A percentile compares a stretch with the other conserved stretches of the same genome.
These are phyloP conservation scores for Polymyxa betae DNA, from an alignment of 208 protist species.

Conservation along the genomic window DNA sequence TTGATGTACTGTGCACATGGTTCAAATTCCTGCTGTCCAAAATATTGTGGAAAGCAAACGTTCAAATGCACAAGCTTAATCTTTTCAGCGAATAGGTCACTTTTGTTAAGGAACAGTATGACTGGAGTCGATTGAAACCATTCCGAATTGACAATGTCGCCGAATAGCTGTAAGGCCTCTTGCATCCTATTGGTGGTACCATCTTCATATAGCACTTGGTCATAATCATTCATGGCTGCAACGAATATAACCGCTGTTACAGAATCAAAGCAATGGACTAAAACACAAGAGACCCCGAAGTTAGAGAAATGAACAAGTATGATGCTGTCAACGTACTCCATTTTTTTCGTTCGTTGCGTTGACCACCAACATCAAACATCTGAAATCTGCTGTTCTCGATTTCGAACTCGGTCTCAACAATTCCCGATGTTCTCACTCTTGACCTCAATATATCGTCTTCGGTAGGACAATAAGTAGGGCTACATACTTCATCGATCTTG, in stretches of 20 bases:
- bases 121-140: constrained; percentile 77
- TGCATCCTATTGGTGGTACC: constrained; percentile 75
- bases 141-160: constrained; percentile 70
- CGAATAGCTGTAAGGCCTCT: constrained; percentile 75
- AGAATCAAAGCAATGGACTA: constrained; percentile 78
- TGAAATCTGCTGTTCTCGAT: constrained; percentile 77
- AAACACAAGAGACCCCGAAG: constrained; percentile 79
- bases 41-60: constrained; percentile 52
- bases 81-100: constrained; percentile 80
- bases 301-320: constrained; percentile 73
- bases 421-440: constrained; percentile 75
- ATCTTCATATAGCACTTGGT: constrained; percentile 80
- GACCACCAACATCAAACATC: constrained; percentile 72
- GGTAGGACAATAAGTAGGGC: constrained; percentile 74
- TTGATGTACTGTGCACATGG: not conserved
- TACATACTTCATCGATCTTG: constrained; percentile 66
- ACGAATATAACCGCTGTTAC: constrained; percentile 80
- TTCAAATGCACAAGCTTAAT: constrained; percentile 67
- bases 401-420: constrained; percentile 84
- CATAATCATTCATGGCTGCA: constrained; percentile 73
- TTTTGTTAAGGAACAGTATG: constrained; percentile 83
- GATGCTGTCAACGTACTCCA: constrained; percentile 67
- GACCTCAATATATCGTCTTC: constrained; percentile 77
- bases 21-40: constrained; percentile 38
- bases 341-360: constrained; percentile 64